These are phyloP conservation scores for Diospyros kaki DNA, from an alignment of 148 eudicot genomes.

Conservation along the genomic window DNA sequence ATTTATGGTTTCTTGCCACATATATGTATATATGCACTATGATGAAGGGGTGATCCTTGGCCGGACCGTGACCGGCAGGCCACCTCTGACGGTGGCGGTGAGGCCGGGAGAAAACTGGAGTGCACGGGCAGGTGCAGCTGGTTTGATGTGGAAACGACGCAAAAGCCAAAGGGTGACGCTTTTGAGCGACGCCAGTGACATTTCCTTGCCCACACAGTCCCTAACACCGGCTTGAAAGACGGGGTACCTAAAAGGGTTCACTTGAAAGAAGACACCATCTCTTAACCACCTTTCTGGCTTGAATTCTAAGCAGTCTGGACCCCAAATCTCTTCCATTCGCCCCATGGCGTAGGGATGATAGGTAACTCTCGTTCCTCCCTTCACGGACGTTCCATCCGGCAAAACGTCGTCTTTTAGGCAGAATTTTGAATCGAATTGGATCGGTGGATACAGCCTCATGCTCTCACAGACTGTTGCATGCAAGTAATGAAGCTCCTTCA, in stretches of 20 bases:
- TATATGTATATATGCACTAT: background rate
- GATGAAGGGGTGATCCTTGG: constrained; percentile 15
- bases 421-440: constrained; percentile 76
- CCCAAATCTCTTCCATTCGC: constrained; percentile 69
- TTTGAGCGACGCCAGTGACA: constrained; percentile 63
- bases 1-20: background rate
- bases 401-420: constrained; percentile 46
- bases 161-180: constrained; percentile 38
- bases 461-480: constrained; percentile 60
- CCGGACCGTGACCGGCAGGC: constrained; percentile 37
- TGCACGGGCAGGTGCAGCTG: constrained; percentile 1
- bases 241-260: constrained; percentile 53
- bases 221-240: constrained; percentile 73
- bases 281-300: constrained; percentile 74
- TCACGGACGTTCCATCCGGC: constrained; percentile 41
- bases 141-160: constrained; percentile 32
- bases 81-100: constrained; percentile 52
- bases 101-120: constrained; percentile 64
- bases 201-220: constrained; percentile 73
- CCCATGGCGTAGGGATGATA: constrained; percentile 84
- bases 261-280: constrained; percentile 42
- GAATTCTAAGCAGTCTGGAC: constrained; percentile 52
- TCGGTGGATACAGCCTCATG: constrained; percentile 67
- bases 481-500: constrained; percentile 43
- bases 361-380: constrained; percentile 57